phyloP scores from a whole-genome alignment of 331 rosid genomes.

The Rosa hybrid region DNA sequence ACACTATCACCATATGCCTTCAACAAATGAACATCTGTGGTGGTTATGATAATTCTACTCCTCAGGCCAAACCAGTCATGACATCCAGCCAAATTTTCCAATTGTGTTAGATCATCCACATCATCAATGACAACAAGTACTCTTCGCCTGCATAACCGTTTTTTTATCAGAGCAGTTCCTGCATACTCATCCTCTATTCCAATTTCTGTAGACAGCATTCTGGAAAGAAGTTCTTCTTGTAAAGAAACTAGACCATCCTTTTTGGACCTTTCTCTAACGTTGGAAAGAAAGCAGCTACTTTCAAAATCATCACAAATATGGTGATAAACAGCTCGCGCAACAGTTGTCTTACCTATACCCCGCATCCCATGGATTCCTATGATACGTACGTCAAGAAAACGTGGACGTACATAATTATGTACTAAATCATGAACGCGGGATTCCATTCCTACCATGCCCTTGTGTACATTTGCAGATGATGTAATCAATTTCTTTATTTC shows the following conservation, averaged over 20 bases:
- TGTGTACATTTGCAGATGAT: too few relatives aligned
- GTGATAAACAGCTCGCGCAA: slow-evolving; percentile 8
- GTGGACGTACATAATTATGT: too few relatives aligned
- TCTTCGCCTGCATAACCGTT: slow-evolving; percentile 23
- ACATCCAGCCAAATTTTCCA: slow-evolving; percentile 21
- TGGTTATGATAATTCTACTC: slow-evolving; percentile 13
- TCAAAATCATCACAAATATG: slow-evolving; percentile 7
- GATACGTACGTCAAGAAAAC: neutral
- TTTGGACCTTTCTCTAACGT: slow-evolving; percentile 8
- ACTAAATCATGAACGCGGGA: too few relatives aligned
- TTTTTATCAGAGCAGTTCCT: slow-evolving; percentile 35
- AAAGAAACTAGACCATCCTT: slow-evolving; percentile 6
- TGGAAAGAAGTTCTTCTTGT: slow-evolving; percentile 14
- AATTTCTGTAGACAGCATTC: slow-evolving; percentile 4
- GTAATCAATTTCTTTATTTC: neutral
- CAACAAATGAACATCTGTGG: neutral
- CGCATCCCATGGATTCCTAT: slow-evolving; percentile 18
- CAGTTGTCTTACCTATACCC: slow-evolving; percentile 22
- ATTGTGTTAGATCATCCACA: slow-evolving; percentile 1
- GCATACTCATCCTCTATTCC: neutral
- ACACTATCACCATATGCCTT: neutral
- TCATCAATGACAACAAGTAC: slow-evolving; percentile 41
- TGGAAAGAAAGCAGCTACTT: slow-evolving; percentile 14
- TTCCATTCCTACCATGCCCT: neutral
- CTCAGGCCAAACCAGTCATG: too few relatives aligned